Conservation (phyloP, 805 yeast genomes). For the Tetrapisispora pingtungensis region DNA sequence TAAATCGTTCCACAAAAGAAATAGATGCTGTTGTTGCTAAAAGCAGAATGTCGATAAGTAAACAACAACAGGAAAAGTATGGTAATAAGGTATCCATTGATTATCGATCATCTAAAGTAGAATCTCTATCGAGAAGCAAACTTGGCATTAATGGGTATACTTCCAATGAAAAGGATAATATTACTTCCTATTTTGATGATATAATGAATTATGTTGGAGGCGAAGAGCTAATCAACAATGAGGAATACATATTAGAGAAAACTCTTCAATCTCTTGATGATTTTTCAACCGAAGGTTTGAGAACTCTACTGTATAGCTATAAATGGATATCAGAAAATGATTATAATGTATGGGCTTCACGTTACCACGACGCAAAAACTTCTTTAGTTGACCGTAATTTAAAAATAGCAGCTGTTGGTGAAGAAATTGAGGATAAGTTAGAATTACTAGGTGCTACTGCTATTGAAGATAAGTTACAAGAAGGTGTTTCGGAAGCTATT, state of each 20-base stretch:
- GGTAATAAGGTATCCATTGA: slow-evolving; percentile 16
- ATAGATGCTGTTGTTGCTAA: slow-evolving; percentile 42
- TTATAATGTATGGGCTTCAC: slow-evolving; percentile 55
- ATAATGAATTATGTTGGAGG: slow-evolving; percentile 34
- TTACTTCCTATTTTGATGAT: background rate
- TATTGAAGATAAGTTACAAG: slow-evolving; percentile 91
- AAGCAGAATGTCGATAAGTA: slow-evolving; percentile 49
- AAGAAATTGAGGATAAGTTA: slow-evolving; percentile 55
- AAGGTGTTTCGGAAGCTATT: slow-evolving; percentile 93
- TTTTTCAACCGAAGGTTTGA: slow-evolving; percentile 87
- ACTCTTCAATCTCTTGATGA: slow-evolving; percentile 88
- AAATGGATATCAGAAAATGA: slow-evolving; percentile 53
- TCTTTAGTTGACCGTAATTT: slow-evolving; percentile 57
- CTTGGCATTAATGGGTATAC: background rate
- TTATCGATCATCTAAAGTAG: background rate
- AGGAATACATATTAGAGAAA: slow-evolving; percentile 66
- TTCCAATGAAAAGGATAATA: background rate
- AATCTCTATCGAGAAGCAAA: too few relatives aligned
- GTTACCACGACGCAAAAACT: slow-evolving; percentile 68
- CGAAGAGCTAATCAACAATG: slow-evolving; percentile 55
- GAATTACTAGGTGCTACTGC: slow-evolving; percentile 87
- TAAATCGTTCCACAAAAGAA: slow-evolving; percentile 40
- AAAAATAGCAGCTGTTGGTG: slow-evolving; percentile 65
- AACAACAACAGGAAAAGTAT: slow-evolving; percentile 50
- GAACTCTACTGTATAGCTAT: slow-evolving; percentile 80